Evolutionary conservation across 1,139 yeast species (phyloP).

Genomic region (Ashbya aceris): DNA sequence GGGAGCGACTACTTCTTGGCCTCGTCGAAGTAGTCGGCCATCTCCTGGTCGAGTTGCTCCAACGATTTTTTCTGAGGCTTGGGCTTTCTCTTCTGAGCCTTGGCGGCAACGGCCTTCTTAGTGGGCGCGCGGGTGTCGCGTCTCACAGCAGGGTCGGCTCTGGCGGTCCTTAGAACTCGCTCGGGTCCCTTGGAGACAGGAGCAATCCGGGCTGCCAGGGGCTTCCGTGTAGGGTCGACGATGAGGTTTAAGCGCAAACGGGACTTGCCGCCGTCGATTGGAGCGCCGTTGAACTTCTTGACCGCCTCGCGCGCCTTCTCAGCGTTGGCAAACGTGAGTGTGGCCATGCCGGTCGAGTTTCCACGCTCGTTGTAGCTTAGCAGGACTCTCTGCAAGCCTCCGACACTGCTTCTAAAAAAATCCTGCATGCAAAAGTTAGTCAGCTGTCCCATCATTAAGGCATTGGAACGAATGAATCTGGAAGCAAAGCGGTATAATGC

Average conservation of each 20-base stretch:
- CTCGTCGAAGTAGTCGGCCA: conserved; percentile 69
- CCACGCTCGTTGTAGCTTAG: conserved; percentile 84
- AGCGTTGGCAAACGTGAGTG: conserved; percentile 61
- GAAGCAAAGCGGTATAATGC: no score
- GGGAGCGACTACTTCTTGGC: conserved; percentile 10
- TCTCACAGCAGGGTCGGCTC: conserved; percentile 17
- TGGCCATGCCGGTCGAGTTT: conserved; percentile 84
- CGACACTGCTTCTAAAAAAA: conserved; percentile 80
- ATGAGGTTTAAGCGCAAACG: conserved; percentile 77
- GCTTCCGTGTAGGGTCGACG: conserved; percentile 74
- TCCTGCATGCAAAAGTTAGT: conserved; percentile 44
- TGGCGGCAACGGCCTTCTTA: conserved; percentile 31
- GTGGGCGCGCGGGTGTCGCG: conserved; percentile 21
- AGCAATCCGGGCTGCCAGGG: conserved; percentile 34
- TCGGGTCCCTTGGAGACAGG: conserved; percentile 24
- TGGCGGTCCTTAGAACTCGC: conserved; percentile 20
- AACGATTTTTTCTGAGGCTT: conserved; percentile 61
- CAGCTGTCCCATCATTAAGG: conserved; percentile 1
- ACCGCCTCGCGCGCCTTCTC: conserved; percentile 72
- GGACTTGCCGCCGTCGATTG: conserved; percentile 79
- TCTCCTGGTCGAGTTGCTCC: conserved; percentile 87
- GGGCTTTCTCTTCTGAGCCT: conserved; percentile 30
- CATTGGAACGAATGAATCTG: no score
- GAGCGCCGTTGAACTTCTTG: conserved; percentile 81
- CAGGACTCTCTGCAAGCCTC: conserved; percentile 66